phyloP scores from a whole-genome alignment of 345 rosid genomes.

The Linum lewisii region DNA sequence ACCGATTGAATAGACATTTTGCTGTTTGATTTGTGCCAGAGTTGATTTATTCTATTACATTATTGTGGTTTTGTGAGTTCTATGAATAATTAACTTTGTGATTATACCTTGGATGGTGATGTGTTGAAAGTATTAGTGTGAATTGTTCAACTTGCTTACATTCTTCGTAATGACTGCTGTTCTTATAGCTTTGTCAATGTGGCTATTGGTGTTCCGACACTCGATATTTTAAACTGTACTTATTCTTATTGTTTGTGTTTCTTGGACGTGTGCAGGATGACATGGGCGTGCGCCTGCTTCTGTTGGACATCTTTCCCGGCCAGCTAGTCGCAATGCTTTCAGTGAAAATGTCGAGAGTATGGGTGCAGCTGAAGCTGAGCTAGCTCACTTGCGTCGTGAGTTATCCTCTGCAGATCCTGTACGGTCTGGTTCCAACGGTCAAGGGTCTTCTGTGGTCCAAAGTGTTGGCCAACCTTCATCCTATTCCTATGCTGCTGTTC shows the following conservation, averaged over 20 bases:
- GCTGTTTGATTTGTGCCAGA: not conserved
- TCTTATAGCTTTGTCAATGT: not conserved
- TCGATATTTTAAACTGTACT: not conserved
- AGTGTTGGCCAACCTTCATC: slow-evolving; percentile 43
- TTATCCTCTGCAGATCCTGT: slow-evolving; percentile 29
- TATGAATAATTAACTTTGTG: not conserved
- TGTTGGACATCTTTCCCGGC: slow-evolving; percentile 49
- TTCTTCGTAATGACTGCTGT: not conserved
- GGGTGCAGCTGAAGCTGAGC: slow-evolving; percentile 39
- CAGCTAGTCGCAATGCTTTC: slow-evolving; percentile 70
- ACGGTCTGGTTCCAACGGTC: slow-evolving; percentile 32
- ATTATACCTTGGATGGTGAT: not conserved
- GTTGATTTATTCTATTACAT: not conserved
- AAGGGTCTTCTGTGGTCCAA: slow-evolving; percentile 40
- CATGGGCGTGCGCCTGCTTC: slow-evolving; percentile 33
- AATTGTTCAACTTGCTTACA: not conserved
- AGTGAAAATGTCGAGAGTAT: slow-evolving; percentile 40
- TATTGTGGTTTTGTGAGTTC: too few species aligned
- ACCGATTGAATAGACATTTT: not conserved
- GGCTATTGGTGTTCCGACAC: not conserved
- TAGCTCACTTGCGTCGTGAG: slow-evolving; percentile 34
- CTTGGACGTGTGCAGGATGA: slow-evolving; percentile 44
- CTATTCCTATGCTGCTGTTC: slow-evolving; percentile 65
- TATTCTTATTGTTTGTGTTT: slow-evolving; percentile 9
- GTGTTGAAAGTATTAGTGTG: too few species aligned